A percentile compares a stretch with the other conserved stretches of the same genome.
phyloP scores from a whole-genome alignment of 2,329 filamentous ascomycete genomes.

The Lecanicillium sp. region DNA sequence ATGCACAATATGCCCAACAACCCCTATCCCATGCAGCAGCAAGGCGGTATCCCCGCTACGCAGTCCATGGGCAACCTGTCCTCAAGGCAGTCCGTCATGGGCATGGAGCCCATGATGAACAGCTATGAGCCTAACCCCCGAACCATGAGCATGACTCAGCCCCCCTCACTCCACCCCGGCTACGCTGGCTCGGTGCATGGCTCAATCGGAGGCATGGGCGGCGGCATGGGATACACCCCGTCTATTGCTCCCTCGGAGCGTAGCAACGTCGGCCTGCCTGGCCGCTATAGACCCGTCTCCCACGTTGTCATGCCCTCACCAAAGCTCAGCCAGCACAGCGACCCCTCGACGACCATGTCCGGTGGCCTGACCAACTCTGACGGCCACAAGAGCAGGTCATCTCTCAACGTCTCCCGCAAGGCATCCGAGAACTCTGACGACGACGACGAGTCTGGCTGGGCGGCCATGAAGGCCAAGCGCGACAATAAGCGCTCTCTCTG shows the following conservation, averaged over 20 bases:
- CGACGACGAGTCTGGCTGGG: constrained; percentile 64
- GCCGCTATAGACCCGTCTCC: constrained; percentile 85
- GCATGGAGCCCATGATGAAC: constrained; percentile 39
- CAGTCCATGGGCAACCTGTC: constrained; percentile 40
- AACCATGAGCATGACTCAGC: constrained; percentile 81
- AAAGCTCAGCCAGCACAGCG: constrained; percentile 24
- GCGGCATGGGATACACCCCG: constrained; percentile 63
- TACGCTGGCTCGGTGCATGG: constrained; percentile 26
- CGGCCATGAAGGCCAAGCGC: constrained; percentile 62
- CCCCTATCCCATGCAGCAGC: constrained; percentile 23
- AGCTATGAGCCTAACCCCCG: constrained; percentile 46
- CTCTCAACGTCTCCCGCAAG: constrained; percentile 34
- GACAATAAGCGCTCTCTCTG: constrained; percentile 63
- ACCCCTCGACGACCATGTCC: constrained; percentile 30
- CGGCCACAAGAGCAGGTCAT: constrained; percentile 28
- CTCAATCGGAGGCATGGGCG: constrained; percentile 21
- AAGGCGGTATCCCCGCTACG: constrained; percentile 24
- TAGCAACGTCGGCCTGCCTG: constrained; percentile 85
- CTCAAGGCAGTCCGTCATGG: constrained; percentile 41
- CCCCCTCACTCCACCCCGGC: constrained; percentile 45
- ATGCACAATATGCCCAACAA: constrained; percentile 30
- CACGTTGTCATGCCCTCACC: constrained; percentile 39
- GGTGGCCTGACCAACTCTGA: constrained; percentile 26
- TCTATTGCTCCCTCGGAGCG: constrained; percentile 95
- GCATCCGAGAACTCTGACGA: constrained; percentile 41